Evolutionary conservation across 148 eudicot genomes (phyloP).

Genomic region (Arbutus unedo): DNA sequence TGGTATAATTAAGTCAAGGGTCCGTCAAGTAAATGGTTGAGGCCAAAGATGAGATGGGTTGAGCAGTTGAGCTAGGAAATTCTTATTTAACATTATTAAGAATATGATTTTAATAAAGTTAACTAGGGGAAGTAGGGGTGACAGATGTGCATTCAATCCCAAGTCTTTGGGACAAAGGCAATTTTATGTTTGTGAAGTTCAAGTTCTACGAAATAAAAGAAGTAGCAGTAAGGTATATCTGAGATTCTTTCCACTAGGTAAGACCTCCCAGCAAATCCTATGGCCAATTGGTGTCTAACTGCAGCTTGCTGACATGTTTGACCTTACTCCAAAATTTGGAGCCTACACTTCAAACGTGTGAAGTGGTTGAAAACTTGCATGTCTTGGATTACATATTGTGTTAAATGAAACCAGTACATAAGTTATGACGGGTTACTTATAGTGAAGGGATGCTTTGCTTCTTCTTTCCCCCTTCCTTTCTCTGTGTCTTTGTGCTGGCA

Average conservation of each 20-base stretch:
- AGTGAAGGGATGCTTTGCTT: background rate
- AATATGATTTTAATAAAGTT: background rate
- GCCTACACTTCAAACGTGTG: background rate
- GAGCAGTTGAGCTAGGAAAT: background rate
- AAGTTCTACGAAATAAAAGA: background rate
- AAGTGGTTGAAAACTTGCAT: background rate
- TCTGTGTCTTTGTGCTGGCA: background rate
- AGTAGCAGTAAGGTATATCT: background rate
- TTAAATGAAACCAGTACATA: background rate
- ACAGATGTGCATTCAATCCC: background rate
- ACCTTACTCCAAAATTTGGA: background rate
- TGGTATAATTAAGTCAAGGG: background rate
- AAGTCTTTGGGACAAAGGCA: background rate
- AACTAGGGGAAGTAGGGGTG: background rate
- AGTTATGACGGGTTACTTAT: background rate
- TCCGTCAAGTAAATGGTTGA: background rate
- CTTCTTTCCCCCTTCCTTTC: background rate
- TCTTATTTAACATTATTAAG: background rate
- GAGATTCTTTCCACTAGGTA: no score
- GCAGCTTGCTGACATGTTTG: slow-evolving; percentile 1
- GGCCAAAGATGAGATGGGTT: background rate
- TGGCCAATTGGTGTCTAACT: background rate
- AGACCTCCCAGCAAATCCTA: no score
- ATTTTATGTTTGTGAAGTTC: slow-evolving; percentile 8
- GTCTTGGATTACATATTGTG: background rate